phyloP scores from a whole-genome alignment of 495 filamentous ascomycete species.

The Cercophora newfieldiana region DNA sequence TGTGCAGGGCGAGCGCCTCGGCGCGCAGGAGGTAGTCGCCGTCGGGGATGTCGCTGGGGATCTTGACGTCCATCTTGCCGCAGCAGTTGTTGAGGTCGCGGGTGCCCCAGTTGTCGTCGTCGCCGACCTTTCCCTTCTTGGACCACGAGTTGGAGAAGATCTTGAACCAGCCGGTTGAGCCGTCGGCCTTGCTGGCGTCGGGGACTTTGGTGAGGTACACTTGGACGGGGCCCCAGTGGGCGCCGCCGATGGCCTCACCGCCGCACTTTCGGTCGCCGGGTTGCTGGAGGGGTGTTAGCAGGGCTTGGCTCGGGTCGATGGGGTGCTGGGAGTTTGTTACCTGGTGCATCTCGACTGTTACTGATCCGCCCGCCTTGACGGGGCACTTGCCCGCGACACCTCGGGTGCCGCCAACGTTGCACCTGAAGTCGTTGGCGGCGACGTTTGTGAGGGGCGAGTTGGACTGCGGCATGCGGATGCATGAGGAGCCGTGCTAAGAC shows the following conservation, averaged over 20 bases:
- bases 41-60: constrained; percentile 46
- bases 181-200: constrained; percentile 48
- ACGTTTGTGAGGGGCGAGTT: constrained; percentile 52
- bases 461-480: constrained; percentile 40
- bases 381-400: constrained; percentile 44
- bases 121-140: constrained; percentile 37
- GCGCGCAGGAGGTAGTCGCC: constrained; percentile 56
- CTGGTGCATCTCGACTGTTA: constrained; percentile 56
- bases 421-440: constrained; percentile 39
- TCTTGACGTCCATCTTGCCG: constrained; percentile 49
- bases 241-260: constrained; percentile 50
- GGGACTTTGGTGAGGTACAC: constrained; percentile 56
- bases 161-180: constrained; percentile 51
- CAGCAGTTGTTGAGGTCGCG: constrained; percentile 54
- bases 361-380: constrained; percentile 46
- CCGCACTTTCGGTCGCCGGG: constrained; percentile 44
- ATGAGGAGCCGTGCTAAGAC: constrained; percentile 37
- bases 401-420: constrained; percentile 42
- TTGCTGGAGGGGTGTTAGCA: no score
- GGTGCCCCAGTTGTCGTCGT: constrained; percentile 53
- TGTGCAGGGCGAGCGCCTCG: constrained; percentile 53
- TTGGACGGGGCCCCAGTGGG: constrained; percentile 50
- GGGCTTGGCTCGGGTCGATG: no score
- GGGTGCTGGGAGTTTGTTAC: no score
- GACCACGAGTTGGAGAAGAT: constrained; percentile 51